Evolutionary conservation across 129 eudicot species (phyloP), one percentile per base, ranked within the genome.

Genomic region (Logfia minima): DNA sequence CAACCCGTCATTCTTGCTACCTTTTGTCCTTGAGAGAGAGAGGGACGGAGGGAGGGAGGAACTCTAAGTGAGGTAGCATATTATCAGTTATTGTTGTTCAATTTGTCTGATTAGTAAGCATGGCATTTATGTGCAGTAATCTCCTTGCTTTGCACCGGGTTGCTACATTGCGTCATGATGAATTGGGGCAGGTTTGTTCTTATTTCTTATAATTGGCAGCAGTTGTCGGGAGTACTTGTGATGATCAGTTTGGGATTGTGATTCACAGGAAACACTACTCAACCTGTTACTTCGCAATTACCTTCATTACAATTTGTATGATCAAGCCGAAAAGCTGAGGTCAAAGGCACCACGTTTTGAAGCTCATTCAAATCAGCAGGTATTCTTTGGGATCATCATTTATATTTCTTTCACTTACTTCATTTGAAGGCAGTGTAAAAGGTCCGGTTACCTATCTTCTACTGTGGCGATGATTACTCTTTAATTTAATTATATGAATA

Each of bases 281-380:
- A 95, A 95, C 80, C 82, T 95, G 78, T 83, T 95, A 35, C 89
- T 95, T 24, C 96, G 99, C 77, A 95, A 95, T 78, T 95, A 95
- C 76, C 89, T 95, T 70, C 96, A 89, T 62, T 95, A 95, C 87
- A 95, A 95, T 84, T 75, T 95, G 53, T 95, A 91, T 86, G 99
- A 95, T 84, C 94, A 91, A 80, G 99, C 99, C 4, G 99, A 95
- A 84, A 95, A 95, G 81, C 81, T 95, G 82, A 91, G 99, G 83
- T 91, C 99, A 8, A 95, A 91, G 90, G 97, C 99, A 21, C 99
- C 97, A 11, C 96, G 96, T 76, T 95, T 95, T 75, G 99, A 92
- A 82, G 99, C 99, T 31, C 99, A 95, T 80, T 95, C 99, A 65
- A 95, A 95, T 75, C 99, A 95, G 88, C 99, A 95, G 99, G 99